These are phyloP conservation scores for Lepidium didymum DNA, from an alignment of 345 rosid genomes.

Conservation along the genomic window DNA sequence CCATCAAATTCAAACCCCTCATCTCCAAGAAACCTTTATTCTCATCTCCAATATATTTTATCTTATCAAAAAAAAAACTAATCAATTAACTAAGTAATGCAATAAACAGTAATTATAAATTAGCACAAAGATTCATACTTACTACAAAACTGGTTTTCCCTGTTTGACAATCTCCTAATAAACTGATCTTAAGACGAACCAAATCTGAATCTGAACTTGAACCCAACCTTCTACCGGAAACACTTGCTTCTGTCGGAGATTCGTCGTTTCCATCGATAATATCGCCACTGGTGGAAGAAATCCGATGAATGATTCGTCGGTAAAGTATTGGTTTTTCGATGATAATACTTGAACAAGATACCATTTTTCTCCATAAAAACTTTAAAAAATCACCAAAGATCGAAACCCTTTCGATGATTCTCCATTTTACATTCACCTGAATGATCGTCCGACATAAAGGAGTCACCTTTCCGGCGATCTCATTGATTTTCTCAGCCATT, in stretches of 20 bases:
- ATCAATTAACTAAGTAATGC: background rate
- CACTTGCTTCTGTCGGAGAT: slow-evolving; percentile 1
- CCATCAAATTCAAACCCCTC: slow-evolving; percentile 81
- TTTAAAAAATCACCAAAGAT: slow-evolving; percentile 55
- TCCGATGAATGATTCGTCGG: slow-evolving; percentile 40
- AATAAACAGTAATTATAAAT: background rate
- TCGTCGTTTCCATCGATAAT: slow-evolving; percentile 15
- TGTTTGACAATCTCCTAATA: slow-evolving; percentile 87
- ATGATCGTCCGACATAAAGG: slow-evolving; percentile 47
- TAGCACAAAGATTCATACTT: background rate
- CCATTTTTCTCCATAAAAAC: slow-evolving; percentile 67
- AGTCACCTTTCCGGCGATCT: slow-evolving; percentile 45
- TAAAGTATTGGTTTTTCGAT: slow-evolving; percentile 50
- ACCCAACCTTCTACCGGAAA: slow-evolving; percentile 31
- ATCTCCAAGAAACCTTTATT: slow-evolving; percentile 59
- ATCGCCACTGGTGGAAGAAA: slow-evolving; percentile 34
- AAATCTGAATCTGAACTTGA: slow-evolving; percentile 60
- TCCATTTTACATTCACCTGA: slow-evolving; percentile 51
- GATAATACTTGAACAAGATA: slow-evolving; percentile 50
- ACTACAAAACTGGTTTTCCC: slow-evolving; percentile 95
- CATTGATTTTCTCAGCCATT: slow-evolving; percentile 35
- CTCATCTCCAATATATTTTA: slow-evolving; percentile 84
- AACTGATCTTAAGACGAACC: slow-evolving; percentile 78
- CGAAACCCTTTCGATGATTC: slow-evolving; percentile 46
- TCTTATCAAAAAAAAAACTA: slow-evolving; percentile 23